These are phyloP conservation scores for Aspergillus saccharolyticus DNA, from an alignment of 495 filamentous ascomycete genomes.

Conservation along the genomic window DNA sequence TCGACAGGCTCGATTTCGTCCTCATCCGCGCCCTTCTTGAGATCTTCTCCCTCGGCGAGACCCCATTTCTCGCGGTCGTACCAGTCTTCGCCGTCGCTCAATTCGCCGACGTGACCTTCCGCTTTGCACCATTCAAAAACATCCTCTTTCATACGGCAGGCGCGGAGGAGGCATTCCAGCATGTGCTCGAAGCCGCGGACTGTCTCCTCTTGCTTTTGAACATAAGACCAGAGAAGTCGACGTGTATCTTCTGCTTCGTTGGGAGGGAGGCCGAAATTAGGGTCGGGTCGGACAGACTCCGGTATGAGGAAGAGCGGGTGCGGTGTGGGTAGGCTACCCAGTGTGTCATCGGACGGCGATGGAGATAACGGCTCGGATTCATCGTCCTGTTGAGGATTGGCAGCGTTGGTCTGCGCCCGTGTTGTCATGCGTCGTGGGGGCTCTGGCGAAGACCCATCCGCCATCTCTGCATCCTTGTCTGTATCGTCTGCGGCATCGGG, in stretches of 20 bases:
- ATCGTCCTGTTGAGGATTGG: slow-evolving; percentile 28
- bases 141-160: slow-evolving; percentile 69
- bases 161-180: slow-evolving; percentile 68
- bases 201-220: slow-evolving; percentile 95
- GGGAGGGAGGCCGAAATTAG: slow-evolving; percentile 73
- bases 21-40: slow-evolving; percentile 89
- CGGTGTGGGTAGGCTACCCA: slow-evolving; percentile 50
- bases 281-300: slow-evolving; percentile 61
- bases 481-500: slow-evolving; percentile 18
- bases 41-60: slow-evolving; percentile 62
- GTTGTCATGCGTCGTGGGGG: slow-evolving; percentile 66
- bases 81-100: slow-evolving; percentile 96
- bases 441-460: slow-evolving; percentile 33
- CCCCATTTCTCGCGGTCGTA: slow-evolving; percentile 89
- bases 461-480: slow-evolving; percentile 36
- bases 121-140: slow-evolving; percentile 85
- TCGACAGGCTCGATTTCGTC: slow-evolving; percentile 75
- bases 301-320: slow-evolving; percentile 85
- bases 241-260: slow-evolving; percentile 85
- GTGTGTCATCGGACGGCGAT: slow-evolving; percentile 44
- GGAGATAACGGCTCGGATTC: slow-evolving; percentile 35
- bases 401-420: slow-evolving; percentile 56
- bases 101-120: slow-evolving; percentile 77
- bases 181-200: slow-evolving; percentile 73
- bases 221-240: slow-evolving; percentile 73